Percentiles rank a stretch among this genome's conserved stretches.
These are phyloP conservation scores for Lobosporangium transversale DNA, from an alignment of 192 early-diverging fungal genomes.

Conservation along the genomic window DNA sequence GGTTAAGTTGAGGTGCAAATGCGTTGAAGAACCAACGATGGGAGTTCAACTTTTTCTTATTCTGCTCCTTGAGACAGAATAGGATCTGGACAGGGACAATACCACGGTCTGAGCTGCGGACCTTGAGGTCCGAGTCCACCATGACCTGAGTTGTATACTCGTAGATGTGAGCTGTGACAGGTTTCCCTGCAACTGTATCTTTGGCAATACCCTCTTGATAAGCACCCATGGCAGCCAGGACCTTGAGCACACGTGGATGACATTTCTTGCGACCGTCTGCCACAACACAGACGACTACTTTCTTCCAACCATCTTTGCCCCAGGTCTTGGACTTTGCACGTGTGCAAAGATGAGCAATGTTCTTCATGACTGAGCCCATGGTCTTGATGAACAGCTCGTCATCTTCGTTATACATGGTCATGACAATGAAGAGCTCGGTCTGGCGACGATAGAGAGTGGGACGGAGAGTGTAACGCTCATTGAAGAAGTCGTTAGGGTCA, in stretches of 20 bases:
- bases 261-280: constrained; percentile 90
- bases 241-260: constrained; percentile 77
- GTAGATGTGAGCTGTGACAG: constrained; percentile 86
- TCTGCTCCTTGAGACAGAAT: constrained; percentile 94
- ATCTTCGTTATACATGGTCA: constrained; percentile 81
- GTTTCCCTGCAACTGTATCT: constrained; percentile 72
- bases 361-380: constrained; percentile 89
- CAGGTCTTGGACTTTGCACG: constrained; percentile 78
- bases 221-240: constrained; percentile 83
- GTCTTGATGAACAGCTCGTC: constrained; percentile 90
- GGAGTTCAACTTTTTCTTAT: constrained; percentile 94
- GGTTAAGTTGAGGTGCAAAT: constrained; percentile 82
- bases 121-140: constrained; percentile 71
- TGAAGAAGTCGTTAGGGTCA: constrained; percentile 72
- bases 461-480: constrained; percentile 68
- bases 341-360: constrained; percentile 91
- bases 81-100: constrained; percentile 88
- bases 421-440: constrained; percentile 75
- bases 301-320: constrained; percentile 90
- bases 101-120: constrained; percentile 72
- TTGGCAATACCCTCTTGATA: constrained; percentile 79
- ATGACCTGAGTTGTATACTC: constrained; percentile 89
- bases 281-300: constrained; percentile 93
- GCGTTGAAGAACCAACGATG: constrained; percentile 98
- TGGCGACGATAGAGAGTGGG: constrained; percentile 62